Percentiles rank a stretch among this genome's conserved stretches.
Conservation (phyloP, 176 grass and related monocot species). For the Zoysia pacifica region DNA sequence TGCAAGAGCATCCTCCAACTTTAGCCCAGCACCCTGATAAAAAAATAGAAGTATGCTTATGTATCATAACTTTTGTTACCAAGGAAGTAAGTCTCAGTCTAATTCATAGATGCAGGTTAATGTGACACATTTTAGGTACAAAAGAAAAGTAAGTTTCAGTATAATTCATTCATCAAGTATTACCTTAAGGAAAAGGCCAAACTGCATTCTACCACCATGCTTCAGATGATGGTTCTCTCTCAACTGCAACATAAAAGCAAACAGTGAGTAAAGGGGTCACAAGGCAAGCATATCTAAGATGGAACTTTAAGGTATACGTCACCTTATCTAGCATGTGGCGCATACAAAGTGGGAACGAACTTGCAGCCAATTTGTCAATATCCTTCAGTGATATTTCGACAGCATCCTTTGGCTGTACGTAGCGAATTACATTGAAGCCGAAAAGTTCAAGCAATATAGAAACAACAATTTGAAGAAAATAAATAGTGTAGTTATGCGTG, state of each 20-base stretch:
- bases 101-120: neutral
- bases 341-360: slow-evolving; percentile 98
- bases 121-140: no score
- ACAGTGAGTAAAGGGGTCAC: slow-evolving; percentile 26
- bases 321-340: slow-evolving; percentile 93
- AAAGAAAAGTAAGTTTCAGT: no score
- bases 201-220: slow-evolving; percentile 92
- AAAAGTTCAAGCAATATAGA: slow-evolving; percentile 4
- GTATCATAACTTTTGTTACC: neutral
- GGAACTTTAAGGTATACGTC: slow-evolving; percentile 32
- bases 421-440: slow-evolving; percentile 27
- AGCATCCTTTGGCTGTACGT: slow-evolving; percentile 64
- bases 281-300: slow-evolving; percentile 34
- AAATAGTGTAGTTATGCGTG: neutral
- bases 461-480: neutral
- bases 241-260: slow-evolving; percentile 58
- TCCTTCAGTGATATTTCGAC: slow-evolving; percentile 88
- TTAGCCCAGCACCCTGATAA: slow-evolving; percentile 82
- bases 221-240: slow-evolving; percentile 98
- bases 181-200: slow-evolving; percentile 99
- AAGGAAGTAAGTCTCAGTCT: neutral
- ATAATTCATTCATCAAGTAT: neutral
- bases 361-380: slow-evolving; percentile 79
- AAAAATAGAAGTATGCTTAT: slow-evolving; percentile 5
- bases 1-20: slow-evolving; percentile 94